Base-by-base conservation (phyloP, 805 yeast species). In the Saturnispora saitoi region DNA sequence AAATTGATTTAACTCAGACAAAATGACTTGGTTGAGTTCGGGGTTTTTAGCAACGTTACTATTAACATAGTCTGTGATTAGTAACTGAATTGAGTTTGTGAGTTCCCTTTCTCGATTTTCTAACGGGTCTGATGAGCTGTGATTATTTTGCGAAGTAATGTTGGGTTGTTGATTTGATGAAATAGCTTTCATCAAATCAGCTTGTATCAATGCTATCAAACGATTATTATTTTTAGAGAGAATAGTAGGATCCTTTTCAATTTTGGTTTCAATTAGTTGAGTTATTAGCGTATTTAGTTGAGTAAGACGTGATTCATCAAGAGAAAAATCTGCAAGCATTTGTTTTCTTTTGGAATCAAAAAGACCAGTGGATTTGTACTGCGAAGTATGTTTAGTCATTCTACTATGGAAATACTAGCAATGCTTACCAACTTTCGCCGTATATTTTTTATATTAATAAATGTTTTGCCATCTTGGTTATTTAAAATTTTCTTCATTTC, bases 191-290 rank as follows among this genome's bases (percentile, higher is more conserved):
- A 74, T 67, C 42, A 76, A 68, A 32, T 72, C 74, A 2, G 80
- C 77, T 54, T 76, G 80, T 2, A 77, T 71, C 50, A 76, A 58
- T 0, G 81, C 81, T 0, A 72, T 73, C 57, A 73, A 65, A 43
- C 70, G 73, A 2, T 79, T 80, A 47, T 68, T 72, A 58, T 76
- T 77, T 55, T 74, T 61, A 1, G 67, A 59, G 19, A 77, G 58
- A 15, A 77, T 67, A 17, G 68, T 59, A 1, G 80, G 80, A 53
- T 77, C 78, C 32, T 69, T 63, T 42, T 68, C 64, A 22, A 76
- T 70, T 52, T 75, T 76, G 38, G 63, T 58, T 49, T 72, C 77
- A 3, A 77, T 69, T 58, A 76, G 59, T 24, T 71, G 56, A 42
- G 67, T 64, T 38, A 76, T 57, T 50, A 73, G 65, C 38, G 68